Percentiles rank a stretch among this genome's conserved stretches.
Conservation (phyloP, 106 monocot species). For the Platanthera zijinensis region DNA sequence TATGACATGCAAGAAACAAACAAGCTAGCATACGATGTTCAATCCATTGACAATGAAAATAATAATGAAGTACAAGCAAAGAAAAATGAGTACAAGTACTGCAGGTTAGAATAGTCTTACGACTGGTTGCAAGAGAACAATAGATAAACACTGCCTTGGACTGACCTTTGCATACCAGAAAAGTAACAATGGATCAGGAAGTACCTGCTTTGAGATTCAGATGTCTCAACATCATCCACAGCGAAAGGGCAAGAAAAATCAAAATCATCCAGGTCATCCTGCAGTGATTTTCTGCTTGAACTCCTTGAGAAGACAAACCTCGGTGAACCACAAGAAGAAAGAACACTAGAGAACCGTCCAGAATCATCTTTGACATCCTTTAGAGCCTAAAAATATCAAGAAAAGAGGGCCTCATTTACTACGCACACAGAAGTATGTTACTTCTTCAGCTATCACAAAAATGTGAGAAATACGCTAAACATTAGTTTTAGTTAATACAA, state of each 20-base stretch:
- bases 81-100: background rate
- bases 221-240: conserved; percentile 81
- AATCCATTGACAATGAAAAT: background rate
- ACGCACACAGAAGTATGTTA: background rate
- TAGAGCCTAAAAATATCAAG: conserved; percentile 23
- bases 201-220: conserved; percentile 74
- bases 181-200: background rate
- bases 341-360: conserved; percentile 67
- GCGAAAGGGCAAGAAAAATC: conserved; percentile 80
- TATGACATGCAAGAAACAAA: background rate
- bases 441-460: background rate
- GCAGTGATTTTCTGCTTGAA: conserved; percentile 70
- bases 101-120: background rate
- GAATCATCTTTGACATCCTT: conserved; percentile 84
- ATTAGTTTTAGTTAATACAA: background rate
- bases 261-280: conserved; percentile 77
- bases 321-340: conserved; percentile 68
- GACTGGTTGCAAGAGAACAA: background rate
- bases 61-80: background rate
- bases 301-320: conserved; percentile 64
- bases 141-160: background rate
- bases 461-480: background rate
- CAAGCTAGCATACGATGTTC: background rate
- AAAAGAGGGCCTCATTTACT: background rate
- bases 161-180: background rate